Evolutionary conservation across 768 basidiomycete species (phyloP).

Genomic region (Suillus subaureus): DNA sequence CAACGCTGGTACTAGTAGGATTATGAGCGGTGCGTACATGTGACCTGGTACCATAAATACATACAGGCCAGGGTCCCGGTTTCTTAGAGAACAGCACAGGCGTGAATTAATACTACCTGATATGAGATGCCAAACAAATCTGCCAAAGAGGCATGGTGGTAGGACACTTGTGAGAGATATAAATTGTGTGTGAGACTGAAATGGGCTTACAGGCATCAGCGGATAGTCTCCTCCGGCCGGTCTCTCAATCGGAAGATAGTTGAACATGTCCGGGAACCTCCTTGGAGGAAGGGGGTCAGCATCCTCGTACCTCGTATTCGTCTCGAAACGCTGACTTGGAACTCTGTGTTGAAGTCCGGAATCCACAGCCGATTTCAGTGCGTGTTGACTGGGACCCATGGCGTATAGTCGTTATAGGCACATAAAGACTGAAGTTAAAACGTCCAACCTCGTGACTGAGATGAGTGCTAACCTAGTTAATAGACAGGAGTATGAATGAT

Average conservation of each 20-base stretch:
- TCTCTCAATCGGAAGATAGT: constrained; percentile 60
- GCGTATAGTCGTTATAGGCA: too few species aligned
- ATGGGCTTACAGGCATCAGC: constrained; percentile 56
- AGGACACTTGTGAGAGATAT: constrained; percentile 7
- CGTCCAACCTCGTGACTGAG: too few species aligned
- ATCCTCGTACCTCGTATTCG: constrained; percentile 9
- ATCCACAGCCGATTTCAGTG: constrained; percentile 73
- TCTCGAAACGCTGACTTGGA: constrained; percentile 46
- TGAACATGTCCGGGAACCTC: constrained; percentile 50
- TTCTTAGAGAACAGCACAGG: not conserved
- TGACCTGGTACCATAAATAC: not conserved
- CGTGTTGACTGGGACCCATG: constrained; percentile 28
- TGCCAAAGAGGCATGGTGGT: constrained; percentile 35
- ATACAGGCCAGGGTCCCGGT: not conserved
- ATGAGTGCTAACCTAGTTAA: too few species aligned
- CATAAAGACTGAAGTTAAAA: too few species aligned
- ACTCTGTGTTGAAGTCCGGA: constrained; percentile 53
- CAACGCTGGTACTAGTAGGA: too few species aligned
- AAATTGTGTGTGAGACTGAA: not conserved
- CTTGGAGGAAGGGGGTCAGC: constrained; percentile 28
- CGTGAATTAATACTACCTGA: too few species aligned
- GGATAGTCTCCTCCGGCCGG: constrained; percentile 48
- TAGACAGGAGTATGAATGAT: too few species aligned
- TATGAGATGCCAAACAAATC: too few species aligned
- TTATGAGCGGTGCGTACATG: not conserved